Evolutionary conservation across 306 rosid species (phyloP).

Genomic region (Cicer yamashitae): DNA sequence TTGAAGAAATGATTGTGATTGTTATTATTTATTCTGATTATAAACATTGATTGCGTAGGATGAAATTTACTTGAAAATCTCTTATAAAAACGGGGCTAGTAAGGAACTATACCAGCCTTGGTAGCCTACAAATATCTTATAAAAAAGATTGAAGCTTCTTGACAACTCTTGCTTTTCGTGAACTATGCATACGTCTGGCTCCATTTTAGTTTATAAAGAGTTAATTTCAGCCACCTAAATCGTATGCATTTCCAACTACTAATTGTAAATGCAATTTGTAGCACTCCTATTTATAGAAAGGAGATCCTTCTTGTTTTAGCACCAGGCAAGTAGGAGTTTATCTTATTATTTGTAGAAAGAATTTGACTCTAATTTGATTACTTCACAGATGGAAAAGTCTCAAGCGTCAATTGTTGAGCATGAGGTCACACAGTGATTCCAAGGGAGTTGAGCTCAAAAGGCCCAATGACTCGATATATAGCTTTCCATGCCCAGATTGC

Average conservation of each 20-base stretch:
- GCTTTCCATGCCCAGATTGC: constrained; percentile 98
- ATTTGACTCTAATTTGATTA: constrained; percentile 41
- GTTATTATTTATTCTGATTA: background rate
- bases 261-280: background rate
- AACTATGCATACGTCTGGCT: background rate
- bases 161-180: background rate
- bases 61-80: background rate
- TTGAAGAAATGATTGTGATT: background rate
- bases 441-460: constrained; percentile 92
- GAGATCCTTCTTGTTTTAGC: constrained; percentile 31
- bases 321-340: background rate
- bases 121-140: constrained; percentile 19
- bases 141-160: constrained; percentile 1
- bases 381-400: constrained; percentile 84
- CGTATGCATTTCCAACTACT: background rate
- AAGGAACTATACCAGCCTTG: constrained; percentile 25
- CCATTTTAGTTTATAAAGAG: constrained; percentile 7
- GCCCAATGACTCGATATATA: constrained; percentile 85
- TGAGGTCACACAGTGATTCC: constrained; percentile 87
- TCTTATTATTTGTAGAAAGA: constrained; percentile 2
- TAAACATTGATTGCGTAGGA: background rate
- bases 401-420: constrained; percentile 78
- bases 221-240: background rate
- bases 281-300: background rate
- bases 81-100: background rate